Evolutionary conservation across 768 basidiomycete genomes (phyloP).

Genomic region (Favolaschia claudopus): DNA sequence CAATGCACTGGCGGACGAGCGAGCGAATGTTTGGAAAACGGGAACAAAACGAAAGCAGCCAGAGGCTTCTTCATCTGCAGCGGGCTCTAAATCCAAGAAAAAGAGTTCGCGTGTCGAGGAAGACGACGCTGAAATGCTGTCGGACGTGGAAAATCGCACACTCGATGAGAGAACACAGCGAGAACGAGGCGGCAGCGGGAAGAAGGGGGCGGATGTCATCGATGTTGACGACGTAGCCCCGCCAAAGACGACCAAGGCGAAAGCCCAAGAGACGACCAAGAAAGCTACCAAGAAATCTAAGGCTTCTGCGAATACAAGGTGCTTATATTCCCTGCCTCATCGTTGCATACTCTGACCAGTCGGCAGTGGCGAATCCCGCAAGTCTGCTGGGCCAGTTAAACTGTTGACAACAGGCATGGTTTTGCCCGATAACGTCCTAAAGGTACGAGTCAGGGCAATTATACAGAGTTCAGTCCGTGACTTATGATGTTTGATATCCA

Average conservation of each 20-base stretch:
- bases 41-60: neutral
- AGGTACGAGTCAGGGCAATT: slow-evolving; percentile 49
- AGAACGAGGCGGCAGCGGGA: slow-evolving; percentile 1
- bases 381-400: slow-evolving; percentile 41
- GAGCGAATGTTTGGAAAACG: neutral
- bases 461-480: neutral
- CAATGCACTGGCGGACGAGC: slow-evolving; percentile 12
- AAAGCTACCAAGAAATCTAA: slow-evolving; percentile 8
- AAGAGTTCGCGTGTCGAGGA: slow-evolving; percentile 10
- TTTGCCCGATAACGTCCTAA: slow-evolving; percentile 63
- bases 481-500: slow-evolving; percentile 35
- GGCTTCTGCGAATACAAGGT: slow-evolving; percentile 5
- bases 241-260: slow-evolving; percentile 19
- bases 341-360: neutral
- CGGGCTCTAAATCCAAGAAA: neutral
- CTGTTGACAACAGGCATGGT: slow-evolving; percentile 75
- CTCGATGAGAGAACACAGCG: slow-evolving; percentile 2
- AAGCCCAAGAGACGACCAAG: slow-evolving; percentile 20
- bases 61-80: neutral
- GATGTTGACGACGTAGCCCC: slow-evolving; percentile 32
- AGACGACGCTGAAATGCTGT: slow-evolving; percentile 14
- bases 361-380: slow-evolving; percentile 4
- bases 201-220: slow-evolving; percentile 24
- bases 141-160: slow-evolving; percentile 5
- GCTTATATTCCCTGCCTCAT: neutral